phyloP scores from a whole-genome alignment of 2,329 filamentous ascomycete species.

The Pestalotiopsis sp. region DNA sequence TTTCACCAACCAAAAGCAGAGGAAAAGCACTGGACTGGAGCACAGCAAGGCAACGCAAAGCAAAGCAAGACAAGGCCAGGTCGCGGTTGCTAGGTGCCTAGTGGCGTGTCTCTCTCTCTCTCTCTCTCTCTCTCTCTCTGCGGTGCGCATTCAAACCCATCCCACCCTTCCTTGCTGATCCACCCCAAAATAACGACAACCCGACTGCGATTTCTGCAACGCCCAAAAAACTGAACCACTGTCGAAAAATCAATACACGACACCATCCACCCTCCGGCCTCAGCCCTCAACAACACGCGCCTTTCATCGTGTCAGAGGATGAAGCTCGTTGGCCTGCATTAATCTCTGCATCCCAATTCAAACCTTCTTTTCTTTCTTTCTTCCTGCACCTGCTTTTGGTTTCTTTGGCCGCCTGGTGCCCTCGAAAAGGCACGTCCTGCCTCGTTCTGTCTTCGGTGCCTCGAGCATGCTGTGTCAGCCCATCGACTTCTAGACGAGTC shows the following conservation, averaged over 20 bases:
- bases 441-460: not conserved
- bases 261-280: not conserved
- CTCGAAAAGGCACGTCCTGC: not conserved
- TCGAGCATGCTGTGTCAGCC: constrained; percentile 7
- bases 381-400: not conserved
- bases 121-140: too few species aligned
- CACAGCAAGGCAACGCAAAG: not conserved
- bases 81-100: not conserved
- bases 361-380: not conserved
- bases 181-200: constrained; percentile 14
- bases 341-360: not conserved
- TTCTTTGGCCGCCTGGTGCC: not conserved
- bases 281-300: constrained; percentile 1
- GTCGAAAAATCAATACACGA: constrained; percentile 5
- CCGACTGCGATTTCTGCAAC: constrained; percentile 10
- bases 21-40: not conserved
- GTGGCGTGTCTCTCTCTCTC: too few species aligned
- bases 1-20: not conserved
- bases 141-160: not conserved
- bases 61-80: not conserved
- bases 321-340: not conserved
- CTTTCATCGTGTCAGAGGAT: constrained; percentile 12
- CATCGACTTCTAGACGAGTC: constrained; percentile 11
- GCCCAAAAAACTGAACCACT: constrained; percentile 5
- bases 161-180: not conserved